Conservation (phyloP, 2,329 filamentous ascomycete species). For the Bisporella sp. region DNA sequence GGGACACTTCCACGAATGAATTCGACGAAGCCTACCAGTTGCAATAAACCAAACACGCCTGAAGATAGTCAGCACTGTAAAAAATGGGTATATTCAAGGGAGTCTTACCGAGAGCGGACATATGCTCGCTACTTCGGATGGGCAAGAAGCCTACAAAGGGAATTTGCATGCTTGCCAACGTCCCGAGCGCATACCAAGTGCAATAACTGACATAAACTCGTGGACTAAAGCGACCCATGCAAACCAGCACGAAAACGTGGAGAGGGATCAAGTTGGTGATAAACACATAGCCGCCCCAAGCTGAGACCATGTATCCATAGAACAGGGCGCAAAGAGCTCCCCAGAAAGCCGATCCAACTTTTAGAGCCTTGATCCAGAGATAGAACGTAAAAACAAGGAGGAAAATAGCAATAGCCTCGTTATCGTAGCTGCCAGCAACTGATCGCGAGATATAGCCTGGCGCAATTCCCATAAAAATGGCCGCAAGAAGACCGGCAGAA, state of each 20-base stretch:
- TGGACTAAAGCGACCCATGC: conserved; percentile 94
- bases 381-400: conserved; percentile 97
- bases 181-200: conserved; percentile 95
- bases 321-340: conserved; percentile 89
- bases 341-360: conserved; percentile 95
- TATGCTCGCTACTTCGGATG: conserved; percentile 95
- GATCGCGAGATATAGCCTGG: conserved; percentile 97
- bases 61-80: background rate
- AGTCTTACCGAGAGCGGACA: conserved; percentile 80
- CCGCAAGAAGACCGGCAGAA: conserved; percentile 89
- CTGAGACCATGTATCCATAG: conserved; percentile 99
- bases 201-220: conserved; percentile 94
- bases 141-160: conserved; percentile 97
- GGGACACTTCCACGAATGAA: conserved; percentile 85
- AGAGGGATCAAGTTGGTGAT: conserved; percentile 96
- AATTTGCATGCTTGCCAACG: conserved; percentile 97
- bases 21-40: conserved; percentile 87
- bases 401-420: conserved; percentile 99
- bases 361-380: conserved; percentile 98
- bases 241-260: conserved; percentile 87
- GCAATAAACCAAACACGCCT: conserved; percentile 94
- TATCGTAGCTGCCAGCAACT: conserved; percentile 97
- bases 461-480: conserved; percentile 93
- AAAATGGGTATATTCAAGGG: background rate
- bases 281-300: conserved; percentile 99